Base-by-base conservation (phyloP, 1,284 basidiomycete species). In the Xerocomus minutiporus region DNA sequence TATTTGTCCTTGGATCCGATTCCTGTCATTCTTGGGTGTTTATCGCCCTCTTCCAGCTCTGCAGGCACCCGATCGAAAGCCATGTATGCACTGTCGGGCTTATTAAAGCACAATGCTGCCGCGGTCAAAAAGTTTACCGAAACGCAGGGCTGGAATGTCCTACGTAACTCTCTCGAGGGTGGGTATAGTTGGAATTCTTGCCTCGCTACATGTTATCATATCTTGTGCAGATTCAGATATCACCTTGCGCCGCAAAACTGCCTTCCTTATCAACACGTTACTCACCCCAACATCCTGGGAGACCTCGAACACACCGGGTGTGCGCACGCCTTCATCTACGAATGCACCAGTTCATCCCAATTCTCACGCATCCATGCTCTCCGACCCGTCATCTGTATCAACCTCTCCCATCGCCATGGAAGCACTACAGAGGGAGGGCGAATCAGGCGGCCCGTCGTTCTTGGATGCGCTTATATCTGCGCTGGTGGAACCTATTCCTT, bases 41-140 rank as follows among this genome's bases (percentile, higher is more conserved):
- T 94, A 29, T 75, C 74, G 1, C 77, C 85, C 2, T 73, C 77
- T 46, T 66, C 73, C 25, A 66, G 66, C 56, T 77, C 80, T 39
- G 69, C 74, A 28, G 68, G 80, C 49, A 80, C 83, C 7, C 80
- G 88, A 13, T 82, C 89, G 32, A 96, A 96, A 71, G 92, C 88
- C 1, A 80, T 95, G 41, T 98, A 98, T 68, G 79, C 89, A 1
- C 72, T 98, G 12, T 95, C 92, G 0, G 87, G 91, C 0, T 69
- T 93, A 0, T 70, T 98, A 46, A 94, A 93, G 68, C 93, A 96
- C 70, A 90, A 87, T 56, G 80, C 80, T 0, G 72, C 76, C 2
- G 91, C 90, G 0, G 82, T 94, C 1, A 59, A 67, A 31, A 71
- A 74, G n/a, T 76, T 95, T 46, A 73, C 74, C 2, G 72, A 75